phyloP scores from a whole-genome alignment of 148 eudicot species.

The Mesembryanthemum crystallinum region DNA sequence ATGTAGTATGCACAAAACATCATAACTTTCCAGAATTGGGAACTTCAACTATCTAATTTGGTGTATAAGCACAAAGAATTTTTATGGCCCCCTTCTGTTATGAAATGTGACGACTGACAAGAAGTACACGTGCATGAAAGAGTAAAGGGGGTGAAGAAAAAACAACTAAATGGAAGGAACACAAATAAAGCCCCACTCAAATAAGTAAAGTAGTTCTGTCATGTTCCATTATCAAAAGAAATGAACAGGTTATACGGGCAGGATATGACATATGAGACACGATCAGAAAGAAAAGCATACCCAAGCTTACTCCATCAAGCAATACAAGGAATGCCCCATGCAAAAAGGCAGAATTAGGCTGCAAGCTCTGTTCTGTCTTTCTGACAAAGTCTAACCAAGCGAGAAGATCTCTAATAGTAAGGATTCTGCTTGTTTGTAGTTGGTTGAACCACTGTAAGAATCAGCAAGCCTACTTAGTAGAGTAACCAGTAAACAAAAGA shows the following conservation, averaged over 20 bases:
- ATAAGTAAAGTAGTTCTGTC: not conserved
- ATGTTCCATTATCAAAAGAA: not conserved
- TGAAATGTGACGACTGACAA: too few species aligned
- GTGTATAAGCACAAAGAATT: too few species aligned
- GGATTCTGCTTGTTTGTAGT: constrained; percentile 73
- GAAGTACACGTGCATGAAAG: too few species aligned
- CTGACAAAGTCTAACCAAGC: constrained; percentile 86
- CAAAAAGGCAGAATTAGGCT: constrained; percentile 55
- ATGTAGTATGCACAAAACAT: too few species aligned
- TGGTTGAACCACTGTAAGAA: constrained; percentile 83
- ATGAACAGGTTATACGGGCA: not conserved
- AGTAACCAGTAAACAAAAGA: not conserved
- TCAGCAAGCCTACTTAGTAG: not conserved
- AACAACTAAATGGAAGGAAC: too few species aligned
- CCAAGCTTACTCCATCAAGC: constrained; percentile 93
- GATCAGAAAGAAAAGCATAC: constrained; percentile 26
- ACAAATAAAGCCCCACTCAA: too few species aligned
- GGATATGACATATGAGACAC: not conserved
- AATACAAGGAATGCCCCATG: constrained; percentile 94
- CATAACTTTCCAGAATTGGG: too few species aligned
- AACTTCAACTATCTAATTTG: too few species aligned
- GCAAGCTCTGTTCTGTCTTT: constrained; percentile 45
- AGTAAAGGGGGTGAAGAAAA: too few species aligned
- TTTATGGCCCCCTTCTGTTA: too few species aligned
- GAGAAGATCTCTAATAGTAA: constrained; percentile 90